Conservation (phyloP, 1,139 yeast species). For the Candida pseudoviswanathii region DNA sequence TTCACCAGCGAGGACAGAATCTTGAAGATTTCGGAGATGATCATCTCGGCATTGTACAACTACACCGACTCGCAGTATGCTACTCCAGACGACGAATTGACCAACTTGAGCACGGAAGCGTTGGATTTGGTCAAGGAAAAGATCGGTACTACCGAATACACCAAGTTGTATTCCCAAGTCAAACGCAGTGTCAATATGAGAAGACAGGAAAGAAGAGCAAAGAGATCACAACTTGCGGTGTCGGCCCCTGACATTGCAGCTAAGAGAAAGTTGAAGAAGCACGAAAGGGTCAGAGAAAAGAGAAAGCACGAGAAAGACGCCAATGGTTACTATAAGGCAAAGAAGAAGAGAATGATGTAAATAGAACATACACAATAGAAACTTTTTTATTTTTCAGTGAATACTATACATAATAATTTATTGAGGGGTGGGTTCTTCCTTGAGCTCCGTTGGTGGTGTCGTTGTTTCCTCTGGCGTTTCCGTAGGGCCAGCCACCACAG, state of each 20-base stretch:
- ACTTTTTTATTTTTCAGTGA: neutral
- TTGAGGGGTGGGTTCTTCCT: neutral
- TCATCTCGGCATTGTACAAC: conserved; percentile 63
- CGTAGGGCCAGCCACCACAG: neutral
- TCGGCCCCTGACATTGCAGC: conserved; percentile 83
- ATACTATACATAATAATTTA: neutral
- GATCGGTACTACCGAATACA: conserved; percentile 73
- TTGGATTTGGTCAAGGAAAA: conserved; percentile 66
- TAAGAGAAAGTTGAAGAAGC: conserved; percentile 72
- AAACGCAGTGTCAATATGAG: conserved; percentile 59
- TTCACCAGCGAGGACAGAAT: conserved; percentile 45
- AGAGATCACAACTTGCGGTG: conserved; percentile 75
- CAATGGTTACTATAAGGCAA: conserved; percentile 72
- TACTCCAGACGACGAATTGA: conserved; percentile 51
- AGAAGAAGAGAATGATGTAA: conserved; percentile 43
- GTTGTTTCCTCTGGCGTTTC: neutral
- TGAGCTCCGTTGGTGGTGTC: neutral
- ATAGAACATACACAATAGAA: neutral
- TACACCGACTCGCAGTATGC: conserved; percentile 49
- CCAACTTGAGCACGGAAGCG: conserved; percentile 66
- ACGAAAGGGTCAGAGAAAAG: conserved; percentile 73
- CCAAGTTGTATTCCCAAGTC: conserved; percentile 64
- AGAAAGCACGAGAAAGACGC: conserved; percentile 75
- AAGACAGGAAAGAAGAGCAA: conserved; percentile 75
- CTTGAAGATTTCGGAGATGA: conserved; percentile 40